Conservation (phyloP, 345 rosid species). For the Euphorbia lathyris region DNA sequence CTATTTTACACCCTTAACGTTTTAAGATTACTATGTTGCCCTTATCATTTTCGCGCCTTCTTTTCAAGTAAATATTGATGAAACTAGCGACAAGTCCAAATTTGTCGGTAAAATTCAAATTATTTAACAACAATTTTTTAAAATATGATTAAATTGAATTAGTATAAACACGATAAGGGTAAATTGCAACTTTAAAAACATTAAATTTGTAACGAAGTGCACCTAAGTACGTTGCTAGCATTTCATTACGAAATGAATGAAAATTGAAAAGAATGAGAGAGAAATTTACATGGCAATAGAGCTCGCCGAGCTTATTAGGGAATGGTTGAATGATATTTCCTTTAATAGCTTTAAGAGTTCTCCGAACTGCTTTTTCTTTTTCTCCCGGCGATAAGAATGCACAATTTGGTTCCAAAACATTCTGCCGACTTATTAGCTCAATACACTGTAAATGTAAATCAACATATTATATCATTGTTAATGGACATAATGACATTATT, state of each 20-base stretch:
- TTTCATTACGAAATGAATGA: neutral
- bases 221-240: no score
- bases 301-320: neutral
- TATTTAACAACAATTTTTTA: no score
- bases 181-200: no score
- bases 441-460: neutral
- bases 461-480: neutral
- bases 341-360: slow-evolving; percentile 15
- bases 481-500: neutral
- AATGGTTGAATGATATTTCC: neutral
- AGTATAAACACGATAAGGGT: no score
- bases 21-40: no score
- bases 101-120: no score
- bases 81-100: no score
- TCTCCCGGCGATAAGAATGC: slow-evolving; percentile 14
- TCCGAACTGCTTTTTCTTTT: slow-evolving; percentile 1
- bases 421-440: slow-evolving; percentile 7
- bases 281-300: slow-evolving; percentile 22
- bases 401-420: slow-evolving; percentile 20
- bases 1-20: no score
- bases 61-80: no score
- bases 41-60: no score
- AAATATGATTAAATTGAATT: neutral
- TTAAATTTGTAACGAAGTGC: no score
- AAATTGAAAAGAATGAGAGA: neutral